These are phyloP conservation scores for Akebia trifoliata DNA, from an alignment of 164 flowering plant species.

Conservation along the genomic window DNA sequence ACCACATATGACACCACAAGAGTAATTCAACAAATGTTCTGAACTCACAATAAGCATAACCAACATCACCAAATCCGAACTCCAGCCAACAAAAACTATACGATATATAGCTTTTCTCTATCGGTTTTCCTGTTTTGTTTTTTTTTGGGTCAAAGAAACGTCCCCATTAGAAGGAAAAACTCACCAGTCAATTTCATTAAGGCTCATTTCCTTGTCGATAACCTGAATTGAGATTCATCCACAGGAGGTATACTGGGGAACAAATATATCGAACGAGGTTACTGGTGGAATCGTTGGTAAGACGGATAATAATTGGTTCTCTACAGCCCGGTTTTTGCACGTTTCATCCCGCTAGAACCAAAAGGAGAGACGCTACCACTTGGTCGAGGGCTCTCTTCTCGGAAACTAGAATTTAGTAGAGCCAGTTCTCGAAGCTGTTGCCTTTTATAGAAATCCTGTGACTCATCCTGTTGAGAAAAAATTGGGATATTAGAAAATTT, in stretches of 20 bases:
- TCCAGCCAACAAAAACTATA: constrained; percentile 15
- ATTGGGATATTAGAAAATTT: neutral
- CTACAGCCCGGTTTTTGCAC: constrained; percentile 83
- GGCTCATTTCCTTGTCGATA: constrained; percentile 25
- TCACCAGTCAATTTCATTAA: constrained; percentile 37
- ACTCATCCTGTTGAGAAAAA: constrained; percentile 67
- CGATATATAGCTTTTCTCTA: constrained; percentile 15
- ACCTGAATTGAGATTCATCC: constrained; percentile 19
- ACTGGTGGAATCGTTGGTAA: constrained; percentile 13
- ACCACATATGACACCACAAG: constrained; percentile 29
- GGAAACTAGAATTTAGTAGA: constrained; percentile 75
- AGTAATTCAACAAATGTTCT: constrained; percentile 63
- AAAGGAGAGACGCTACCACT: constrained; percentile 96
- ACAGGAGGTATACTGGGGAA: constrained; percentile 11
- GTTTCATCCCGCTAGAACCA: constrained; percentile 89
- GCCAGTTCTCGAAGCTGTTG: constrained; percentile 91
- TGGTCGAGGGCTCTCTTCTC: constrained; percentile 95
- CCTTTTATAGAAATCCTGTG: constrained; percentile 86
- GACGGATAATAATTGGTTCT: constrained; percentile 4
- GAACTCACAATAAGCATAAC: constrained; percentile 35
- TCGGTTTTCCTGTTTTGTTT: too few species aligned
- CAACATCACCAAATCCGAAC: constrained; percentile 32
- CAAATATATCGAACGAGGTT: too few species aligned
- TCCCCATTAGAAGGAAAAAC: constrained; percentile 24
- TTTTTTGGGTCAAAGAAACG: constrained; percentile 11